Conservation (phyloP, 192 early-diverging fungal genomes). For the Backusella tarrabulga region DNA sequence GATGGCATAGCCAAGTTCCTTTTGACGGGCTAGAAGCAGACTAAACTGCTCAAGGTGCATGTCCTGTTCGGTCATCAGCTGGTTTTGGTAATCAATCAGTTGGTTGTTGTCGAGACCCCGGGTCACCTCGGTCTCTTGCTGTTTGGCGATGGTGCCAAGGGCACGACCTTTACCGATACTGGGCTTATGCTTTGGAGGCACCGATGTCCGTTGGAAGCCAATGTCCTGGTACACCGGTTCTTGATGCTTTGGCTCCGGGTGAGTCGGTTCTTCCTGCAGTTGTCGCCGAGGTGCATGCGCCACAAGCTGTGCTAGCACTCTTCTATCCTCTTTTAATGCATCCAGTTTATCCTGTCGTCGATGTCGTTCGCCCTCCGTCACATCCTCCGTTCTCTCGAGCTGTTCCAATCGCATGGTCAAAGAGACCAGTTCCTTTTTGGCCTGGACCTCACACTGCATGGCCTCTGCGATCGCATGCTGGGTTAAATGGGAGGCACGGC, state of each 20-base stretch:
- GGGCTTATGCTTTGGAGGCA: neutral
- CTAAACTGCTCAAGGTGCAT: constrained; percentile 68
- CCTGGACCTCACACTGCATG: constrained; percentile 73
- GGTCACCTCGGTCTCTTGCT: constrained; percentile 72
- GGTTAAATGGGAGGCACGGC: constrained; percentile 66
- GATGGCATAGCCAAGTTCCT: constrained; percentile 84
- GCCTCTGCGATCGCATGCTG: constrained; percentile 73
- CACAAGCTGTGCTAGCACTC: constrained; percentile 56
- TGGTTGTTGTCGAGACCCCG: constrained; percentile 74
- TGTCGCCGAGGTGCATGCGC: constrained; percentile 44
- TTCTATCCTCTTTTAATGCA: constrained; percentile 68
- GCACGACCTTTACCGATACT: constrained; percentile 10
- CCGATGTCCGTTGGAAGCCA: constrained; percentile 22
- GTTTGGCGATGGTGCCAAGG: constrained; percentile 4
- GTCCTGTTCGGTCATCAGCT: constrained; percentile 84
- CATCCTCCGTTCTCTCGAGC: constrained; percentile 52
- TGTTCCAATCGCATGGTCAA: constrained; percentile 41
- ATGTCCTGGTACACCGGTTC: neutral
- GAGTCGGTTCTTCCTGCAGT: constrained; percentile 19
- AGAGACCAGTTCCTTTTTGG: constrained; percentile 62
- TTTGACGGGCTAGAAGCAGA: constrained; percentile 74
- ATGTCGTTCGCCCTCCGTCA: constrained; percentile 70
- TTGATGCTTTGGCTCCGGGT: too few relatives aligned
- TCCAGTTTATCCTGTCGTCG: constrained; percentile 77
- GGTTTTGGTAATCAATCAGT: constrained; percentile 73